Evolutionary conservation across 2,329 filamentous ascomycete genomes (phyloP).

Genomic region (Chaetomiaceae sp.): DNA sequence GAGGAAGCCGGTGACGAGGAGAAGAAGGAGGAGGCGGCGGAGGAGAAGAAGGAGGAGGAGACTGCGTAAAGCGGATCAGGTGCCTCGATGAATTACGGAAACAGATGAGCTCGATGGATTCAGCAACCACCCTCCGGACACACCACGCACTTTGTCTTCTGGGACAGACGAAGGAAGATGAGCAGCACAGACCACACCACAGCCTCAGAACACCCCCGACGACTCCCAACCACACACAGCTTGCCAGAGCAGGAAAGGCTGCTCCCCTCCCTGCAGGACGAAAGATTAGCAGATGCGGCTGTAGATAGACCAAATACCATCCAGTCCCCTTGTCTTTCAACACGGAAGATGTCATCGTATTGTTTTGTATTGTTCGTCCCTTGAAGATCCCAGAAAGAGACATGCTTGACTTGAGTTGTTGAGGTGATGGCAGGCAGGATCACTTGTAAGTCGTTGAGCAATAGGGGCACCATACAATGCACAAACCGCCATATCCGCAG

Average conservation of each 20-base stretch:
- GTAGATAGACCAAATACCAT: slow-evolving; percentile 20
- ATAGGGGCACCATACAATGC: too few species aligned
- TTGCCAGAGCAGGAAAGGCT: slow-evolving; percentile 3
- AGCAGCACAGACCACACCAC: slow-evolving; percentile 1
- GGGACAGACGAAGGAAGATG: slow-evolving; percentile 5
- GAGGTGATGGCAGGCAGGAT: too few species aligned
- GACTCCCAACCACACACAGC: slow-evolving; percentile 1
- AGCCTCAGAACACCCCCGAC: too few species aligned
- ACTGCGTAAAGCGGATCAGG: slow-evolving; percentile 11
- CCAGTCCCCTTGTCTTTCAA: slow-evolving; percentile 2
- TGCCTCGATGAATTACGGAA: slow-evolving; percentile 12
- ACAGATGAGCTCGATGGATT: slow-evolving; percentile 18
- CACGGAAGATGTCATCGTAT: background rate
- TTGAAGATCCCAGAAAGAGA: background rate
- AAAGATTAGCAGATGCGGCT: slow-evolving; percentile 11
- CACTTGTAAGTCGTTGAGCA: too few species aligned
- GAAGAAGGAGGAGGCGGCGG: slow-evolving; percentile 21
- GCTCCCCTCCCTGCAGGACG: slow-evolving; percentile 1
- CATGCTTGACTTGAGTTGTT: background rate
- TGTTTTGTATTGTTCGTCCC: background rate
- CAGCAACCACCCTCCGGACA: slow-evolving; percentile 7
- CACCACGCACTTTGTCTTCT: background rate
- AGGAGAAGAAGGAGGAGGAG: slow-evolving; percentile 24
- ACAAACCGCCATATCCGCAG: background rate
- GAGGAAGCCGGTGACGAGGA: slow-evolving; percentile 26